A percentile compares a stretch with the other conserved stretches of the same genome.
These are phyloP conservation scores for Macrolepiota fuliginosa DNA, from an alignment of 768 basidiomycete species.

Conservation along the genomic window DNA sequence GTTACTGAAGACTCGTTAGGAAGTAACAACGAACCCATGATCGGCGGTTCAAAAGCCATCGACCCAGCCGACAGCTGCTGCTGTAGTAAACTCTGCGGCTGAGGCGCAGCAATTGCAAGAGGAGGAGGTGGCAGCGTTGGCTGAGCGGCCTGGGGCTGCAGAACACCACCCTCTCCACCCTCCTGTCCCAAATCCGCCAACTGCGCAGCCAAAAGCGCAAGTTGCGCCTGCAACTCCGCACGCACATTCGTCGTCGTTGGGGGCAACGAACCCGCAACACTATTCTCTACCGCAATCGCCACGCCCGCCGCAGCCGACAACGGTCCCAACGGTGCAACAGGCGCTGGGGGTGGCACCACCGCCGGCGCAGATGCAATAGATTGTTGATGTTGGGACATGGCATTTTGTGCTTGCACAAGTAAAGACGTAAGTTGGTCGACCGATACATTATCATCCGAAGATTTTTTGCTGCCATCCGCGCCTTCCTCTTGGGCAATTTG, in stretches of 20 bases:
- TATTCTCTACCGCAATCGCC: not conserved
- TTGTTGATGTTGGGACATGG: conserved; percentile 17
- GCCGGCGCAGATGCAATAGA: conserved; percentile 15
- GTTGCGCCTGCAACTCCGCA: conserved; percentile 69
- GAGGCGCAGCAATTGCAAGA: not conserved
- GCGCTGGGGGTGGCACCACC: conserved; percentile 19
- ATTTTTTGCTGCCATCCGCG: not conserved
- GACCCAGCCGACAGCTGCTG: not conserved
- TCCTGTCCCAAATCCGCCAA: conserved; percentile 60
- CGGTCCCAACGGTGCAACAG: conserved; percentile 4
- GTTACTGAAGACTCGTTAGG: not conserved
- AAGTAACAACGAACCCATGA: conserved; percentile 4
- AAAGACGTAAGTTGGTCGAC: conserved; percentile 16
- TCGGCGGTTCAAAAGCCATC: not conserved
- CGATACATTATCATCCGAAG: conserved; percentile 2
- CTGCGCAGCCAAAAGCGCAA: conserved; percentile 72
- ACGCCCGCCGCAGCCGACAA: conserved; percentile 6
- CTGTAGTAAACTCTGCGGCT: conserved; percentile 1
- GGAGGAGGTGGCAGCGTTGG: not conserved
- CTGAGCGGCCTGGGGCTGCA: not conserved
- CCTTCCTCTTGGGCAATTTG: conserved; percentile 37
- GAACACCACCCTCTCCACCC: conserved; percentile 18
- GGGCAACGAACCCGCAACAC: not conserved
- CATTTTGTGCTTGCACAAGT: conserved; percentile 27
- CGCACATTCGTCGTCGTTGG: conserved; percentile 34